phyloP scores from a whole-genome alignment of 78 protist genomes.

The Emiliania huxleyi region DNA sequence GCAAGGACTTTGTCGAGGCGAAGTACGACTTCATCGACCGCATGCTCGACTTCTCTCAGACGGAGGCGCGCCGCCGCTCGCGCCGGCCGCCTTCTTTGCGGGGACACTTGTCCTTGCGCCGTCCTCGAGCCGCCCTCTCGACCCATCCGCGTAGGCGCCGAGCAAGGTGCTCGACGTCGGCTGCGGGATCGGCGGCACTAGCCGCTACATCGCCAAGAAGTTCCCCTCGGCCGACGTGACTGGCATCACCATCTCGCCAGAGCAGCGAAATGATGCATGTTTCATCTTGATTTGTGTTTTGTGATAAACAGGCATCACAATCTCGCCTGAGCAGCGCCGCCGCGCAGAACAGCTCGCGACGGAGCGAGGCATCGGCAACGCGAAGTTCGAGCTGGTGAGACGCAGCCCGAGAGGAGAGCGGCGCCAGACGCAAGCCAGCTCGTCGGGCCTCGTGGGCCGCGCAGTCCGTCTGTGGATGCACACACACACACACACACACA shows the following conservation, averaged over 20 bases:
- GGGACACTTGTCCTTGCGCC: too few species aligned
- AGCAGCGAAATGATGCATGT: slow-evolving; percentile 31
- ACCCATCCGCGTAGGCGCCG: slow-evolving; percentile 2
- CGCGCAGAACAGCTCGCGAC: slow-evolving; percentile 39
- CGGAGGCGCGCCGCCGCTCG: neutral
- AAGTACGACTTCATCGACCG: slow-evolving; percentile 38
- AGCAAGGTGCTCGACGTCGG: slow-evolving; percentile 44
- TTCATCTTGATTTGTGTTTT: too few species aligned
- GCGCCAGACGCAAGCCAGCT: too few species aligned
- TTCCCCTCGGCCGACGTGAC: slow-evolving; percentile 6
- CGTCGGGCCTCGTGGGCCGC: too few species aligned
- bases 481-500: too few species aligned
- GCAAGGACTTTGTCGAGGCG: slow-evolving; percentile 35
- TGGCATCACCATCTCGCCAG: slow-evolving; percentile 44
- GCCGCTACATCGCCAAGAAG: slow-evolving; percentile 39
- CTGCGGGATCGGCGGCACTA: slow-evolving; percentile 54
- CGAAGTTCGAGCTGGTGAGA: slow-evolving; percentile 30
- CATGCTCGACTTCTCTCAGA: slow-evolving; percentile 7
- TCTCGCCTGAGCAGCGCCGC: slow-evolving; percentile 31
- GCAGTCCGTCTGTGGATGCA: too few species aligned
- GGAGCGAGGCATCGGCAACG: slow-evolving; percentile 32
- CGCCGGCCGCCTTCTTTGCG: too few species aligned
- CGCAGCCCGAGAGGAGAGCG: too few species aligned
- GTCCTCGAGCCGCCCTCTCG: too few species aligned
- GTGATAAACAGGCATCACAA: slow-evolving; percentile 46